Conservation (phyloP, 1,284 basidiomycete genomes). For the Leccinum griseonigrum region DNA sequence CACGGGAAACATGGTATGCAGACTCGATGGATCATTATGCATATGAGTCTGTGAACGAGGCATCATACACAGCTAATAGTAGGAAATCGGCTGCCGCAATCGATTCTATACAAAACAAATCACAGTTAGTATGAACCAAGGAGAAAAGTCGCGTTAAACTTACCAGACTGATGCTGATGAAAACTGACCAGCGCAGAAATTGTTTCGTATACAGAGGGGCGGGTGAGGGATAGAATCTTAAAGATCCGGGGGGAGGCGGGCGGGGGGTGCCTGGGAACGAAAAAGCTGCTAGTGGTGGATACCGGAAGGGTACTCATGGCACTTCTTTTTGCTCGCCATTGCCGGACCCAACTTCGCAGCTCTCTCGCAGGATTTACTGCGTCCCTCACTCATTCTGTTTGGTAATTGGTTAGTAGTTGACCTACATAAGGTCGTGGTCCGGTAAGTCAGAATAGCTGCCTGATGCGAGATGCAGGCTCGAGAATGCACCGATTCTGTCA, state of each 20-base stretch:
- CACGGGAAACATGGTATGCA: constrained; percentile 32
- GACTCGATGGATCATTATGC: constrained; percentile 26
- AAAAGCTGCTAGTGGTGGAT: too few species aligned
- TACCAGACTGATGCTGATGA: constrained; percentile 32
- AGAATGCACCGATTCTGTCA: neutral
- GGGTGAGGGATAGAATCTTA: constrained; percentile 34
- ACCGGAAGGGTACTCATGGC: neutral
- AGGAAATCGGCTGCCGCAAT: constrained; percentile 26
- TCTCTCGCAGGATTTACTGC: neutral
- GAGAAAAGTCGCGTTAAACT: neutral
- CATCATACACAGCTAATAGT: constrained; percentile 11
- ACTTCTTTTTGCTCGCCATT: neutral
- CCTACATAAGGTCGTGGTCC: neutral
- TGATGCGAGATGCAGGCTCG: neutral
- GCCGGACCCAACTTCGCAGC: neutral
- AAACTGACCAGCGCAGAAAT: constrained; percentile 29
- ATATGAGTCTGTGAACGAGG: constrained; percentile 19
- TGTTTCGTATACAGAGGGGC: constrained; percentile 25
- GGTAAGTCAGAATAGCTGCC: neutral
- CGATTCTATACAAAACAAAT: constrained; percentile 23
- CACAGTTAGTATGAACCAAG: neutral
- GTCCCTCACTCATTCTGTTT: neutral
- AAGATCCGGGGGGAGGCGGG: constrained; percentile 10
- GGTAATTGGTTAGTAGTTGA: neutral
- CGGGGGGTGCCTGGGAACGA: neutral